These are phyloP conservation scores for Saussurea involucrata DNA, from an alignment of 129 eudicot genomes.

Conservation along the genomic window DNA sequence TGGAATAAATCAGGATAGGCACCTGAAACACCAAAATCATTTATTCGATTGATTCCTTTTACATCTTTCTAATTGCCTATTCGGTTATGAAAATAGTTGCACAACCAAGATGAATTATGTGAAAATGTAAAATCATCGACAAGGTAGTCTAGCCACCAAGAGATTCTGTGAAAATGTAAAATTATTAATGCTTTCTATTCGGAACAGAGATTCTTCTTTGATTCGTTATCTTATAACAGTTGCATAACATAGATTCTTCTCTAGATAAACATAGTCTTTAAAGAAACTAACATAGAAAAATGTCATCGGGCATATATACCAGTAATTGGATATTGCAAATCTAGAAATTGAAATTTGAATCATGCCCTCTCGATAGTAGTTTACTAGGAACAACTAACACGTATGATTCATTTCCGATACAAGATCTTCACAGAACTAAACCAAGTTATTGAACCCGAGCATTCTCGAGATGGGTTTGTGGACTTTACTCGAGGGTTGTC, in stretches of 20 bases:
- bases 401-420: neutral
- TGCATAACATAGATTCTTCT: neutral
- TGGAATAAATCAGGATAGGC: too few relatives aligned
- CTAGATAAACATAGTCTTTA: neutral
- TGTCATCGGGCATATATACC: neutral
- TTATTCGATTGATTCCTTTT: neutral
- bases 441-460: neutral
- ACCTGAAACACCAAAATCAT: neutral
- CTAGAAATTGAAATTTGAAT: neutral
- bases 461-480: slow-evolving; percentile 57
- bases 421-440: neutral
- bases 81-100: neutral
- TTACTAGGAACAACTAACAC: neutral
- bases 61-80: neutral
- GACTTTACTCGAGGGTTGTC: slow-evolving; percentile 63
- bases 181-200: too few relatives aligned
- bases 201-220: neutral
- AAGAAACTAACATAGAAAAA: neutral
- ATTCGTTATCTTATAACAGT: neutral
- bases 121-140: neutral
- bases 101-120: neutral
- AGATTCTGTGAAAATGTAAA: too few relatives aligned
- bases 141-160: neutral
- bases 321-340: neutral
- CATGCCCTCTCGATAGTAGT: neutral